These are phyloP conservation scores for Vishniacozyma victoriae DNA, from an alignment of 768 basidiomycete species.

Conservation along the genomic window DNA sequence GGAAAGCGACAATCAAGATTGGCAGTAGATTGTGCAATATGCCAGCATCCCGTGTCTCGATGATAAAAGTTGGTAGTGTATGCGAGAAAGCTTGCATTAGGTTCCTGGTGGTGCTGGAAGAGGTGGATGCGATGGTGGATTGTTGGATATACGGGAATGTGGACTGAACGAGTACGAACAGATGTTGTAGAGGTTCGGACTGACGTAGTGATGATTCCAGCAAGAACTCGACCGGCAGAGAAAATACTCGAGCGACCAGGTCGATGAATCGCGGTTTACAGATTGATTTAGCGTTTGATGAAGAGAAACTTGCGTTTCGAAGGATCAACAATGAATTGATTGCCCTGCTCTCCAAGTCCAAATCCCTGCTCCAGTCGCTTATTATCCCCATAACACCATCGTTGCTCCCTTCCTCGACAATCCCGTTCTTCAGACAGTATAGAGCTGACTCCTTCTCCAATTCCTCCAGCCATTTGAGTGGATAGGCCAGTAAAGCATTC, in stretches of 20 bases:
- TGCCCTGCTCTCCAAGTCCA: slow-evolving; percentile 58
- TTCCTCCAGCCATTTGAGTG: slow-evolving; percentile 69
- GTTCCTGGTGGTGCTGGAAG: slow-evolving; percentile 1
- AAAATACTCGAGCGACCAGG: slow-evolving; percentile 27
- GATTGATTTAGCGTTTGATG: slow-evolving; percentile 24
- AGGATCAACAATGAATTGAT: slow-evolving; percentile 77
- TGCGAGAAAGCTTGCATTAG: slow-evolving; percentile 4
- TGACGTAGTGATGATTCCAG: slow-evolving; percentile 26
- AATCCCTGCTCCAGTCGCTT: slow-evolving; percentile 23
- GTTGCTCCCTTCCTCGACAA: too few species aligned
- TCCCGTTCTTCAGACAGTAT: neutral
- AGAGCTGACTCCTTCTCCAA: slow-evolving; percentile 24
- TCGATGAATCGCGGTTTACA: slow-evolving; percentile 11
- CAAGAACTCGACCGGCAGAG: slow-evolving; percentile 11
- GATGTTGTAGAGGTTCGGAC: slow-evolving; percentile 45
- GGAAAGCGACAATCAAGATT: slow-evolving; percentile 29
- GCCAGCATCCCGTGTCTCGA: slow-evolving; percentile 32
- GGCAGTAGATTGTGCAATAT: slow-evolving; percentile 33
- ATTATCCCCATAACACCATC: slow-evolving; percentile 4
- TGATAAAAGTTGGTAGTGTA: slow-evolving; percentile 27
- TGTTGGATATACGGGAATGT: slow-evolving; percentile 25
- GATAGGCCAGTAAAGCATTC: slow-evolving; percentile 80
- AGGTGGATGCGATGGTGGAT: too few species aligned
- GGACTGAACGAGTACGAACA: slow-evolving; percentile 43
- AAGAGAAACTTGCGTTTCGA: slow-evolving; percentile 60